Conservation (phyloP, 73 alveolate genomes). For the Symbiodinium natans region DNA sequence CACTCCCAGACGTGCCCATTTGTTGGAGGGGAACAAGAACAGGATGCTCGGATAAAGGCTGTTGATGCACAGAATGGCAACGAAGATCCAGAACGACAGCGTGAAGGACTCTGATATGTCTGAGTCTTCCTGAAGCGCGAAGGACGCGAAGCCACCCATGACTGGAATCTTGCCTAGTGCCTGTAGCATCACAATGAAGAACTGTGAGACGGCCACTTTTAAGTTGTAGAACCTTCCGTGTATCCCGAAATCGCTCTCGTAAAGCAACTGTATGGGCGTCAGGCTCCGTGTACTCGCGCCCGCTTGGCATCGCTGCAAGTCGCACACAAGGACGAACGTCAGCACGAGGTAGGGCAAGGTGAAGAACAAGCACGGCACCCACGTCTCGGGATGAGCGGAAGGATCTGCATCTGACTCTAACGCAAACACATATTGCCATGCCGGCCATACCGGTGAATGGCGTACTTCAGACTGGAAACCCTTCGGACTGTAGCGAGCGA, state of each 20-base stretch:
- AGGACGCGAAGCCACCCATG: neutral
- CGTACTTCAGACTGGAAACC: no score
- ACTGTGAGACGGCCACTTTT: conserved; percentile 14
- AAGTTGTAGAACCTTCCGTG: neutral
- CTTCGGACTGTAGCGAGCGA: no score
- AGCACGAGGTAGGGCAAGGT: conserved; percentile 25
- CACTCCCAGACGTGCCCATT: conserved; percentile 22
- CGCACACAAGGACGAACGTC: no score
- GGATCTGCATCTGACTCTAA: no score
- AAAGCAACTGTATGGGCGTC: no score
- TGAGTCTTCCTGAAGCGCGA: no score
- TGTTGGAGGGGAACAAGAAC: neutral
- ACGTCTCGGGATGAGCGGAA: neutral
- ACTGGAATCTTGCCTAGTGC: neutral
- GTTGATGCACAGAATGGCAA: neutral
- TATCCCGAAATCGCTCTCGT: no score
- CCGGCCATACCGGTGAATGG: no score
- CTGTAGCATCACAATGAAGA: conserved; percentile 28
- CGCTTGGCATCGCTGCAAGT: no score
- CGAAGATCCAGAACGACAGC: neutral
- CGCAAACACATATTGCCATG: no score
- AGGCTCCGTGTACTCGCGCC: no score
- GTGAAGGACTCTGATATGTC: neutral
- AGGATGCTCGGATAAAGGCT: conserved; percentile 30
- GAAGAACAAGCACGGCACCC: conserved; percentile 11